Evolutionary conservation across 805 yeast genomes (phyloP), one percentile per base, ranked within the genome.

Genomic region (Suhomyces sp.): DNA sequence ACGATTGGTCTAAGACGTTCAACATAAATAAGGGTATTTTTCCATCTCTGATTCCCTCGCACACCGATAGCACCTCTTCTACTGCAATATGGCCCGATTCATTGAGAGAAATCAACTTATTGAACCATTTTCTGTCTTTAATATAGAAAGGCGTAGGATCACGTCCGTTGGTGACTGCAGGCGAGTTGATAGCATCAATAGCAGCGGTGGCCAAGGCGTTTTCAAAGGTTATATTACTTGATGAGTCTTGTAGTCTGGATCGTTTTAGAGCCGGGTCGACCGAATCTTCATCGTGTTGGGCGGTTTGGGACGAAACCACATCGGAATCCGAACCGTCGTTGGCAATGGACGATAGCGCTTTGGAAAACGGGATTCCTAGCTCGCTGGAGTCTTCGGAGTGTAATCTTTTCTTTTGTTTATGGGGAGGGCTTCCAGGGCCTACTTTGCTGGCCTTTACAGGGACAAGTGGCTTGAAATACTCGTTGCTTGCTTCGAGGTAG

Each of bases 21-120:
- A 71, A 60, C 71, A 71, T 67, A 43, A 69, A 68, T 21, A 63
- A 51, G 1, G 75, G 76, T 21, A 71, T 68, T 51, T 64, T 69
- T n/a, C 65, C 65, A 50, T 71, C 76, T 45, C 75, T 57, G 1
- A 71, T 69, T 1, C 75, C 76, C 48, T 70, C 73, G 44, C 72
- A 66, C 1, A 71, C 64, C 13, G 60, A 48, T 20, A 71, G 57
- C 3, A 71, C 72, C 29, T 71, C 76, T 24, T 62, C 62, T 2
- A 66, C 60, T 5, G 61, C 61, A 2, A 71, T 51, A 35, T 57
- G 60, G 9, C 63, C 65, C 12, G 57, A 51, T 19, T 68, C 71
- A 48, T 67, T 63, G 41, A 70, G 56, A 8, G 57, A 50, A 7
- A 71, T 61, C 44, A 71, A 57, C 47, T 63, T 69, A 49, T 66